Base-by-base conservation (phyloP, 768 basidiomycete species). In the Gautieria morchelliformis region DNA sequence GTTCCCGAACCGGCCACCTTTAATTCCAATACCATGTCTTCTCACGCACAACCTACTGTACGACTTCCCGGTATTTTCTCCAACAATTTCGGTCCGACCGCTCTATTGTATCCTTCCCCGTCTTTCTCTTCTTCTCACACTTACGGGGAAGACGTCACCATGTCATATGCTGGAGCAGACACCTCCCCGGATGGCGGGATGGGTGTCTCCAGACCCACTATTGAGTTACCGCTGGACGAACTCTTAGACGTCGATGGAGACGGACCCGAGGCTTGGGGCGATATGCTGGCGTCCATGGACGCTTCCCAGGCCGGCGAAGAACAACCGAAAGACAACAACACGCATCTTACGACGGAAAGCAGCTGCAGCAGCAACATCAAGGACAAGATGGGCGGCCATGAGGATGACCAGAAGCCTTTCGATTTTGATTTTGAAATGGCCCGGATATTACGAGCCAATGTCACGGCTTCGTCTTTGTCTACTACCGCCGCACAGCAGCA, bases 201-300 rank as follows among this genome's bases (percentile, higher is more conserved):
- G 64, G 78, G 77, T 68, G 82, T 91, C 60, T 67, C 73, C 9
- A 82, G 89, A 11, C 90, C 89, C 0, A 91, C 90, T 44, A 90
- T 91, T 65, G 89, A 92, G 66, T 80, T 91, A 27, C 84, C 86
- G 5, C 78, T 92, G n/a, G 89, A 93, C 62, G 89, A 93, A 60
- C 76, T 92, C 58, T 78, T 92, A 59, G 75, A 77, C 60, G 71
- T 57, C 19, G 56, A 70, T 53, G 74, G 75, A 63, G 82, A 76
- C 27, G 60, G 68, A 59, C 59, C 58, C 12, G 46, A 33, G 27
- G 24, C 32, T 9, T 58, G 52, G 51, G 42, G 51, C 11, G 40
- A 58, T 22, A 27, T 53, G 30, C 41, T 52, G n/a, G 52, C 49
- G 19, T 41, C 52, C 19, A 58, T 52, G 5, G 51, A 58, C 32